Evolutionary conservation across 192 early-diverging fungal species (phyloP), one percentile per base, ranked within the genome.

Genomic region (Mortierella claussenii): DNA sequence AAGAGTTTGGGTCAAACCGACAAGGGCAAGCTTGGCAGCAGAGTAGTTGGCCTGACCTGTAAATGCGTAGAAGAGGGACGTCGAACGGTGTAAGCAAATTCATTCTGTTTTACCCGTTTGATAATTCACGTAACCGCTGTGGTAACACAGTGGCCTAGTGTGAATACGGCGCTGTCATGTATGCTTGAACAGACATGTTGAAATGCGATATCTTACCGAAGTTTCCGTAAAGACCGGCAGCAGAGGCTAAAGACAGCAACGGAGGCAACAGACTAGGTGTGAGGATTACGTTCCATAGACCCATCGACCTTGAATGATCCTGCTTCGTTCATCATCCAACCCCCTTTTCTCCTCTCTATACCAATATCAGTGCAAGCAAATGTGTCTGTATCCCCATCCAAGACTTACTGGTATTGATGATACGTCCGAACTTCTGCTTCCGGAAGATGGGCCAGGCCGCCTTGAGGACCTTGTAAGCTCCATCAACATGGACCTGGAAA

Each of bases 221-320:
- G 88, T 98, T 99, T 58, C 98, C 98, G 79, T 99, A 99, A 57
- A 99, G 91, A 60, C 98, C 98, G 47, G 98, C 96, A 48, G 96
- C 96, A 48, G 96, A 98, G 15, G 97, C 91, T 64, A 93, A 47
- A 20, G 24, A 21, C 23, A 64, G 47, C 17, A 43, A 30, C 10
- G 24, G 51, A 45, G 51, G 45, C 40, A 44, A 52, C 28, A 15
- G 15, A 46, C 4, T 46, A n/a, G 17, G 40, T 17, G 40, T 42
- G 40, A n/a, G 52, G 8, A 26, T 34, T 48, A 15, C 20, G 40
- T 11, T 42, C 40, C 20, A 10, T 51, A 24, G n/a, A n/a, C n/a
- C n/a, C n/a, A n/a, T n/a, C n/a, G n/a, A n/a, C n/a, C n/a, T n/a
- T n/a, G n/a, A n/a, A n/a, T n/a, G n/a, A n/a, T n/a, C n/a, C n/a